A percentile compares a stretch with the other conserved stretches of the same genome.
phyloP scores from a whole-genome alignment of 2,329 filamentous ascomycete genomes.

The Aquanectria penicillioides region DNA sequence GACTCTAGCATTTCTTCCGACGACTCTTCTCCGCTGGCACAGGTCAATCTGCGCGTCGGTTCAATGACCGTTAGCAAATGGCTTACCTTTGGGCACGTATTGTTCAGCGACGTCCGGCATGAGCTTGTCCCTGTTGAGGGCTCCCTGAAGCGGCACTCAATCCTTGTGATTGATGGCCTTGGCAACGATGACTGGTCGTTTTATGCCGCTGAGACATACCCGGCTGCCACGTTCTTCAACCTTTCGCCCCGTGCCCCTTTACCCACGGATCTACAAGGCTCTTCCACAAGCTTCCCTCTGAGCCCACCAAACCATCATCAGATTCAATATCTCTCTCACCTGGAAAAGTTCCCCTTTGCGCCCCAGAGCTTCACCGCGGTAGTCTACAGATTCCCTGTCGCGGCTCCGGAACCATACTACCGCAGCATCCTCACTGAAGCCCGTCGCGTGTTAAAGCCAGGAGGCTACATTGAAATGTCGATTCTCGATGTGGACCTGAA shows the following conservation, averaged over 20 bases:
- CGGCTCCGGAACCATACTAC: slow-evolving; percentile 74
- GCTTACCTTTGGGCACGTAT: slow-evolving; percentile 84
- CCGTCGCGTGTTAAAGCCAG: slow-evolving; percentile 80
- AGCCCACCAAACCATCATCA: slow-evolving; percentile 79
- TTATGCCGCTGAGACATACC: slow-evolving; percentile 84
- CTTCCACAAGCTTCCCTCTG: slow-evolving; percentile 59
- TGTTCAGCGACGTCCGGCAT: slow-evolving; percentile 83
- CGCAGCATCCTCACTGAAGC: slow-evolving; percentile 78
- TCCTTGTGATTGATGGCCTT: slow-evolving; percentile 83
- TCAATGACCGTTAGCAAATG: slow-evolving; percentile 89
- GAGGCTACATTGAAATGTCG: slow-evolving; percentile 81
- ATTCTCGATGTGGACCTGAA: slow-evolving; percentile 83
- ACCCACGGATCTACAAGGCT: slow-evolving; percentile 54
- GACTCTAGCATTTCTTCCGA: slow-evolving; percentile 60
- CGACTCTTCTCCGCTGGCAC: slow-evolving; percentile 71
- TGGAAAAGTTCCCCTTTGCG: slow-evolving; percentile 77
- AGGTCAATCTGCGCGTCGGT: slow-evolving; percentile 80
- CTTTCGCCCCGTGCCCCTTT: slow-evolving; percentile 68
- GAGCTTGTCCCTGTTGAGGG: slow-evolving; percentile 64
- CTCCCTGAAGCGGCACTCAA: slow-evolving; percentile 61
- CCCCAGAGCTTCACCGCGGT: slow-evolving; percentile 80
- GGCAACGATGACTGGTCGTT: slow-evolving; percentile 92
- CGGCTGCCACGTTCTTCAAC: slow-evolving; percentile 79
- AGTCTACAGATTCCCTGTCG: slow-evolving; percentile 80
- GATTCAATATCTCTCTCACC: slow-evolving; percentile 72